Evolutionary conservation across 2,329 filamentous ascomycete species (phyloP), one percentile per base, ranked within the genome.

Genomic region (Aspergillus carbonarius): DNA sequence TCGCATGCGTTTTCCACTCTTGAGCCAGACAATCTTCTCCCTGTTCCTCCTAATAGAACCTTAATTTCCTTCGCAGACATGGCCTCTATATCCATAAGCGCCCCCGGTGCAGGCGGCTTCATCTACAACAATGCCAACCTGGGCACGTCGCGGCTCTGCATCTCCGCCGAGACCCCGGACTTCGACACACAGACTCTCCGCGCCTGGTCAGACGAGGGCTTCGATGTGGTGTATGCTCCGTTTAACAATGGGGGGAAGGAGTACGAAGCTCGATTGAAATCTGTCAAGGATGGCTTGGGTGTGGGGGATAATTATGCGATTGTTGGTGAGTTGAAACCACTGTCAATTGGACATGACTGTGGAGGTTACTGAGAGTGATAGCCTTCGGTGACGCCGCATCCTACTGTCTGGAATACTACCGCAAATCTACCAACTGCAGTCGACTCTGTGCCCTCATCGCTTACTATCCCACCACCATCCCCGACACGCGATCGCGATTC

Each of bases 331-430:
- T 63, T 55, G 15, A 42, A 5, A 7, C 25, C 47, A n/a, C 12
- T 18, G 47, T 2, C 25, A 1, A 35, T 8, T 20, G 8, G 4
- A 23, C 2, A 2, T 23, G 1, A 3, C 13, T 44, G 10, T 6
- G 12, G 27, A 9, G 32, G 18, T 32, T 58, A 44, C 54, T 49
- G 2, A 3, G 2, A 3, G 2, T 10, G 47, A 40, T 62, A 87
- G 86, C 86, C 17, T 88, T 83, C 65, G 86, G 85, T 9, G 81
- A 85, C 53, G 85, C 86, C 8, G 86, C 85, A n/a, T 74, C 82
- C 13, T 74, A 83, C 34, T 84, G 83, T 49, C 79, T 88, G 44
- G 82, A 87, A 54, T 79, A 83, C 12, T 85, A 82, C 60, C 79
- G 80, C 25, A 83, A 84, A 63, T 81, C 84, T 2, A 81, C 78